A percentile compares a stretch with the other conserved stretches of the same genome.
Evolutionary conservation across 805 yeast genomes (phyloP).

Genomic region (Lachancea meyersii): DNA sequence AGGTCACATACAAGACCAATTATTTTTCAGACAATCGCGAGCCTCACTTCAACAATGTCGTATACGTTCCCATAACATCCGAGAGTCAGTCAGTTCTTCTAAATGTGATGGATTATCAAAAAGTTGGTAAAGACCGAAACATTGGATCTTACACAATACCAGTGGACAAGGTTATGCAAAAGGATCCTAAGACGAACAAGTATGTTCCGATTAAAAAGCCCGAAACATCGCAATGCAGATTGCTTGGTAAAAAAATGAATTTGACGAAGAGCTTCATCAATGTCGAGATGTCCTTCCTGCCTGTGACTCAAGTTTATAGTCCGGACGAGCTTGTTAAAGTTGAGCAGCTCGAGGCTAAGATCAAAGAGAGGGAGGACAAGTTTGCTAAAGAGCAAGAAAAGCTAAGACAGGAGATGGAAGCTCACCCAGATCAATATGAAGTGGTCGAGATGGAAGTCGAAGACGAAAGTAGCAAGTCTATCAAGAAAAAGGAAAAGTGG

Average conservation of each 20-base stretch:
- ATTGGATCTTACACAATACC: slow-evolving; percentile 54
- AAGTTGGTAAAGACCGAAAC: slow-evolving; percentile 53
- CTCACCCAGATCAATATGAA: slow-evolving; percentile 58
- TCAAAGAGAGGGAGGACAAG: slow-evolving; percentile 36
- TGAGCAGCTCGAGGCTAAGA: slow-evolving; percentile 36
- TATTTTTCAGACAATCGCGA: slow-evolving; percentile 47
- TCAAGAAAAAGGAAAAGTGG: slow-evolving; percentile 38
- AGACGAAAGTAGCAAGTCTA: slow-evolving; percentile 28
- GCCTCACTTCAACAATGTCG: slow-evolving; percentile 55
- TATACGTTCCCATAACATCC: slow-evolving; percentile 55
- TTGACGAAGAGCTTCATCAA: slow-evolving; percentile 47
- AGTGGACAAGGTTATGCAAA: slow-evolving; percentile 43
- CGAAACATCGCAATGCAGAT: slow-evolving; percentile 35
- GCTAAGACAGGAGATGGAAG: slow-evolving; percentile 46
- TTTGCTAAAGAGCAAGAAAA: slow-evolving; percentile 41
- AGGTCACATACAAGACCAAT: slow-evolving; percentile 47
- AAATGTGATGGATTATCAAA: slow-evolving; percentile 62
- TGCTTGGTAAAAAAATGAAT: slow-evolving; percentile 31
- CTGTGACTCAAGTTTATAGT: slow-evolving; percentile 57
- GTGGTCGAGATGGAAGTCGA: slow-evolving; percentile 48
- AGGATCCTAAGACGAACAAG: slow-evolving; percentile 39
- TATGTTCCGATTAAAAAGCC: slow-evolving; percentile 44
- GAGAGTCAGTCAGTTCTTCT: slow-evolving; percentile 53
- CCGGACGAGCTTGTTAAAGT: slow-evolving; percentile 47
- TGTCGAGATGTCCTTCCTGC: slow-evolving; percentile 58